phyloP scores from a whole-genome alignment of 2,329 filamentous ascomycete species.

The Phaeosphaeria sp. region DNA sequence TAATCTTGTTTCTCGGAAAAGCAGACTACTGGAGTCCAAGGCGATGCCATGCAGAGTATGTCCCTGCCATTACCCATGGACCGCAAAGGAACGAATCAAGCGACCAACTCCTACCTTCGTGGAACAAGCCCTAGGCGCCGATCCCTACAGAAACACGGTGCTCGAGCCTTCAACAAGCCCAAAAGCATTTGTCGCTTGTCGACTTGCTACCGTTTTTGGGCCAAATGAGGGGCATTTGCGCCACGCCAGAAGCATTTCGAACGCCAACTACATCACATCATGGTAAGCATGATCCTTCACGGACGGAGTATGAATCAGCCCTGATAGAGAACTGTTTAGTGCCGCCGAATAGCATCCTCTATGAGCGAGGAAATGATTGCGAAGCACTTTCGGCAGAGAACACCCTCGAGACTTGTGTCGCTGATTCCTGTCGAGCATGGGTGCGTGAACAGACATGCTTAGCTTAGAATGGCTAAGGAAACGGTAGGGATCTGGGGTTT shows the following conservation, averaged over 20 bases:
- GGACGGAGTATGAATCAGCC: no score
- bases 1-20: no score
- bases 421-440: no score
- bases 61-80: background rate
- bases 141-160: constrained; percentile 20
- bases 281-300: no score
- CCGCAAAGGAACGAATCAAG: constrained; percentile 19
- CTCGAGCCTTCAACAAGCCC: constrained; percentile 11
- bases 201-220: constrained; percentile 3
- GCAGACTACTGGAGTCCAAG: no score
- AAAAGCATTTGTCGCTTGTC: constrained; percentile 11
- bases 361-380: no score
- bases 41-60: background rate
- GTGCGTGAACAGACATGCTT: constrained; percentile 40
- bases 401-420: no score
- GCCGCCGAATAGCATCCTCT: no score
- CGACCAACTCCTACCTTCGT: constrained; percentile 19
- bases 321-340: no score
- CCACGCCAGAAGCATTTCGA: background rate
- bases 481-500: constrained; percentile 45
- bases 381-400: no score
- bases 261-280: no score
- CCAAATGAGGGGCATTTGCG: background rate
- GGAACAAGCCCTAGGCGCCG: constrained; percentile 20
- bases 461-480: constrained; percentile 40